phyloP scores from a whole-genome alignment of 139 green algal species.

The Raphidocelis subcapitata region DNA sequence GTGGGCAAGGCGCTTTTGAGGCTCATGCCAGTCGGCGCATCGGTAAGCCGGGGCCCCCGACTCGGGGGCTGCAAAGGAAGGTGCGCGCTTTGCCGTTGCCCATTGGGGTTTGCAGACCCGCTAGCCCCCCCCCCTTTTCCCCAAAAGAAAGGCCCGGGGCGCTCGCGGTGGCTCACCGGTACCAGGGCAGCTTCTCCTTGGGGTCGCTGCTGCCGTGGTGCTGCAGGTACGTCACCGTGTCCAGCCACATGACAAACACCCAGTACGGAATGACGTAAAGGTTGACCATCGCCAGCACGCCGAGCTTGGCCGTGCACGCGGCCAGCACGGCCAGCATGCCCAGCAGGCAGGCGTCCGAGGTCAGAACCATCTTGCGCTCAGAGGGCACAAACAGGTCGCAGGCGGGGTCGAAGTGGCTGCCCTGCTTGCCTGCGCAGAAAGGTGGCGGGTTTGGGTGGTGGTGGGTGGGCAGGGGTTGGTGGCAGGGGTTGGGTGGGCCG shows the following conservation, averaged over 20 bases:
- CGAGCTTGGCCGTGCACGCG: conserved; percentile 64
- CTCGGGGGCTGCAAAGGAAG: neutral
- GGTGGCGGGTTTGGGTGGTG: too few relatives aligned
- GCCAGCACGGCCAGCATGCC: conserved; percentile 77
- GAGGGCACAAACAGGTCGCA: conserved; percentile 72
- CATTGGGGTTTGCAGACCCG: too few relatives aligned
- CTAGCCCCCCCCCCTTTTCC: too few relatives aligned
- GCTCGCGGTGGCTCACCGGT: too few relatives aligned
- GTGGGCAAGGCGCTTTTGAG: neutral
- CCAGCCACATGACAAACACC: conserved; percentile 92
- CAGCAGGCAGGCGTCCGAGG: conserved; percentile 77
- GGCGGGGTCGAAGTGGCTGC: conserved; percentile 85
- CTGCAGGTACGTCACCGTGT: conserved; percentile 95
- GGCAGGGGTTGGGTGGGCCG: too few relatives aligned
- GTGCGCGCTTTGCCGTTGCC: too few relatives aligned
- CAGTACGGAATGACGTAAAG: conserved; percentile 90
- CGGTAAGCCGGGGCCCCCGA: neutral
- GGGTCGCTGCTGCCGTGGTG: conserved; percentile 80
- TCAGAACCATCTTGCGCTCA: conserved; percentile 62
- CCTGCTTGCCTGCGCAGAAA: conserved; percentile 62
- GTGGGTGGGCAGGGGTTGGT: too few relatives aligned
- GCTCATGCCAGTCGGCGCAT: neutral
- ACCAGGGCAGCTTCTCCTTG: conserved; percentile 88
- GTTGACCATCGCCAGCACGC: conserved; percentile 72
- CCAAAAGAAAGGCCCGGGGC: too few relatives aligned